These are phyloP conservation scores for Circinella minor DNA, from an alignment of 371 early-diverging fungal genomes.

Conservation along the genomic window DNA sequence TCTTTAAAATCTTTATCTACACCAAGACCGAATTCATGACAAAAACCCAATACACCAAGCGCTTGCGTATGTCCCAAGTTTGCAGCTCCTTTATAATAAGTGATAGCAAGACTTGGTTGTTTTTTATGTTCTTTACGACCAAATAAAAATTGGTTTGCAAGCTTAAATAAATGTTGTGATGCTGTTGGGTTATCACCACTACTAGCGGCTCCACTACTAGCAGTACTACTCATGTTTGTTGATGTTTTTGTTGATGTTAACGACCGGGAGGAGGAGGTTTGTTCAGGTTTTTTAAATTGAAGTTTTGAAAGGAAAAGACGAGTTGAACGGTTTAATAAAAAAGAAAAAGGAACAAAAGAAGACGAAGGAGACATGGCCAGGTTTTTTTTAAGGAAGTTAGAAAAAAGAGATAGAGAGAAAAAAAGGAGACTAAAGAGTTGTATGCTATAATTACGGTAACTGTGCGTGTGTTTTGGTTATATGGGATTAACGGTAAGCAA, in stretches of 20 bases:
- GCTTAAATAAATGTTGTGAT: conserved; percentile 36
- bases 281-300: background rate
- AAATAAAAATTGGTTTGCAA: conserved; percentile 56
- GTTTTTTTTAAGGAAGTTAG: background rate
- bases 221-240: background rate
- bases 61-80: conserved; percentile 49
- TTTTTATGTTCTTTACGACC: conserved; percentile 56
- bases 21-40: conserved; percentile 85
- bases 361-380: conserved; percentile 21
- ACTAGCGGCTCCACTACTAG: background rate
- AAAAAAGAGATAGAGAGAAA: background rate
- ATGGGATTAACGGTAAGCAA: background rate
- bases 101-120: conserved; percentile 48
- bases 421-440: background rate
- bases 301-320: conserved; percentile 22
- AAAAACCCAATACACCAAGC: conserved; percentile 65
- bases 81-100: conserved; percentile 48
- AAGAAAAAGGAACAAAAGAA: conserved; percentile 24
- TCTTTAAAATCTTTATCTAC: conserved; percentile 50
- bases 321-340: conserved; percentile 27
- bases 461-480: background rate
- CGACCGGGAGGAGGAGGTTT: conserved; percentile 4
- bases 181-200: background rate
- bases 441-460: background rate
- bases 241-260: background rate